Percentiles rank a stretch among this genome's conserved stretches.
Conservation (phyloP, 2,329 filamentous ascomycete species). For the Venturia asperata region DNA sequence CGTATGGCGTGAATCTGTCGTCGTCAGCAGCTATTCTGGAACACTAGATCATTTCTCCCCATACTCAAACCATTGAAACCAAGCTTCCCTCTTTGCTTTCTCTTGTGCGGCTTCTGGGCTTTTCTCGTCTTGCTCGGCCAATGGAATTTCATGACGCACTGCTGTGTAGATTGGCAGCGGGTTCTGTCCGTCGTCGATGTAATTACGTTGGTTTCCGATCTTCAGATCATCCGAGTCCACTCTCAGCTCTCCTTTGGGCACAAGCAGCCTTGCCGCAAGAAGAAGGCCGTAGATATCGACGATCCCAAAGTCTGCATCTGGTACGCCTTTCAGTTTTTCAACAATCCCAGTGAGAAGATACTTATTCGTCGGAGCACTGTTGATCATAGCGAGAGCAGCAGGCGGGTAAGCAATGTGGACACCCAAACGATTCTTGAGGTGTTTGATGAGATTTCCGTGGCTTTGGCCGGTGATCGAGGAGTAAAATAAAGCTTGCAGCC, state of each 20-base stretch:
- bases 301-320: slow-evolving; percentile 73
- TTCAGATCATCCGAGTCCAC: slow-evolving; percentile 78
- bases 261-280: slow-evolving; percentile 73
- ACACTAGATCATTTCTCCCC: slow-evolving; percentile 16
- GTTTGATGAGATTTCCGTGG: slow-evolving; percentile 65
- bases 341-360: slow-evolving; percentile 80
- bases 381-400: slow-evolving; percentile 69
- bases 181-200: slow-evolving; percentile 68
- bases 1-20: slow-evolving; percentile 63
- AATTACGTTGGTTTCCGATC: slow-evolving; percentile 75
- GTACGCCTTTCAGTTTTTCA: slow-evolving; percentile 82
- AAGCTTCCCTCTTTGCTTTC: slow-evolving; percentile 57
- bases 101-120: slow-evolving; percentile 32
- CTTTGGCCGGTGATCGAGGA: slow-evolving; percentile 66
- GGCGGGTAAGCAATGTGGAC: slow-evolving; percentile 92
- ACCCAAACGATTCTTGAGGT: slow-evolving; percentile 76
- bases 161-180: slow-evolving; percentile 94
- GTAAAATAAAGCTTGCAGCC: slow-evolving; percentile 83
- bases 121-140: slow-evolving; percentile 42
- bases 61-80: slow-evolving; percentile 98
- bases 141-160: slow-evolving; percentile 88
- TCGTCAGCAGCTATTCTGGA: background rate
- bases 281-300: slow-evolving; percentile 90
- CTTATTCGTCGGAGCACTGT: slow-evolving; percentile 88
- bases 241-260: slow-evolving; percentile 75